A percentile compares a stretch with the other conserved stretches of the same genome.
phyloP scores from a whole-genome alignment of 352 stramenopile species.

The Phytophthora cajani region DNA sequence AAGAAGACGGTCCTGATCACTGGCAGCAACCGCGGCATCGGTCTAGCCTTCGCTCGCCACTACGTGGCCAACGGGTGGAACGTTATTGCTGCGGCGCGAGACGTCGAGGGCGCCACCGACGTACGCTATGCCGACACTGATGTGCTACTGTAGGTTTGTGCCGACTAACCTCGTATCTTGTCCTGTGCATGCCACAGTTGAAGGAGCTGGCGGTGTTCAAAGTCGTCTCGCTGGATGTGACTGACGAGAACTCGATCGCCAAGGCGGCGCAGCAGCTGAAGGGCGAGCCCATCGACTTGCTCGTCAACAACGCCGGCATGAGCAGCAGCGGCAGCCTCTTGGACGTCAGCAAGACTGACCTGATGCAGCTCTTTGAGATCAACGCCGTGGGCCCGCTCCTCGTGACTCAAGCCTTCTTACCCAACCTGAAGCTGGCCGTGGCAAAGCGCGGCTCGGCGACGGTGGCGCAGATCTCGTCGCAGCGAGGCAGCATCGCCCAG shows the following conservation, averaged over 20 bases:
- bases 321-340: constrained; percentile 27
- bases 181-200: constrained; percentile 16
- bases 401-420: constrained; percentile 53
- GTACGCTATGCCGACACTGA: constrained; percentile 19
- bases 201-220: constrained; percentile 30
- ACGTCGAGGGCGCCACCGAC: constrained; percentile 43
- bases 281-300: constrained; percentile 54
- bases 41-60: constrained; percentile 53
- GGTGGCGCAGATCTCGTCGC: constrained; percentile 55
- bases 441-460: constrained; percentile 37
- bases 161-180: neutral
- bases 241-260: constrained; percentile 45
- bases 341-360: constrained; percentile 46
- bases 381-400: constrained; percentile 67
- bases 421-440: constrained; percentile 50
- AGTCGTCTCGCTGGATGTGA: constrained; percentile 39
- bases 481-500: constrained; percentile 53
- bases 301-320: constrained; percentile 75
- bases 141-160: neutral
- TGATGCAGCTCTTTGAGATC: constrained; percentile 66
- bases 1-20: constrained; percentile 67
- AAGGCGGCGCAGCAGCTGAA: constrained; percentile 45
- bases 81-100: constrained; percentile 55
- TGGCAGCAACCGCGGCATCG: constrained; percentile 66
- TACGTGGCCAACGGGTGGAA: constrained; percentile 55